A percentile compares a stretch with the other conserved stretches of the same genome.
Evolutionary conservation across 1,284 basidiomycete genomes (phyloP).

Genomic region (Lentinula novae-zelandiae): DNA sequence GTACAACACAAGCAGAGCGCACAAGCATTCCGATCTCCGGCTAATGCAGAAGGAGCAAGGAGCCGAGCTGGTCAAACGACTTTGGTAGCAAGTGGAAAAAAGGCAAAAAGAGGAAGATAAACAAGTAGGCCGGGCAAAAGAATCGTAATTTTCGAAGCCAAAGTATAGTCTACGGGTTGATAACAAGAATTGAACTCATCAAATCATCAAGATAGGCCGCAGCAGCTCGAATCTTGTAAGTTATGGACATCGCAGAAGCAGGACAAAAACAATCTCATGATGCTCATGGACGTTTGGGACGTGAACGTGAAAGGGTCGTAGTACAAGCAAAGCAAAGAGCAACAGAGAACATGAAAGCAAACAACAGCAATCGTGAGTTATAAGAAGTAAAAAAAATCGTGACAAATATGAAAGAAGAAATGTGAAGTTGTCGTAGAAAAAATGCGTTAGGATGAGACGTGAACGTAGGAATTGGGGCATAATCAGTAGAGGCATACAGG

Average conservation of each 20-base stretch:
- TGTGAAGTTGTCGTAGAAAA: not conserved
- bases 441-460: not conserved
- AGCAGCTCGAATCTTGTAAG: not conserved
- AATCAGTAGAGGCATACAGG: conserved; percentile 9
- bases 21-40: conserved; percentile 9
- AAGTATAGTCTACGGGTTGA: not conserved
- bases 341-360: not conserved
- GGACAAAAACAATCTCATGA: not conserved
- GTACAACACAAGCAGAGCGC: conserved; percentile 7
- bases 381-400: not conserved
- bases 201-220: not conserved
- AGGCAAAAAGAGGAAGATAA: not conserved
- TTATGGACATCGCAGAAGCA: not conserved
- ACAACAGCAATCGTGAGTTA: not conserved
- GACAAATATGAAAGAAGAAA: not conserved
- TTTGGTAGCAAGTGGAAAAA: conserved; percentile 12
- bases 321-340: conserved; percentile 3
- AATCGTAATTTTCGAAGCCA: not conserved
- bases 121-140: not conserved
- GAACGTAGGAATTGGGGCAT: conserved; percentile 8
- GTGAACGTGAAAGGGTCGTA: not conserved
- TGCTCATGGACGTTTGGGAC: not conserved
- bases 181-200: not conserved
- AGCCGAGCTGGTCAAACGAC: not conserved
- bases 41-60: not conserved